A percentile compares a stretch with the other conserved stretches of the same genome.
Conservation (phyloP, 306 rosid species). For the Prunus campanulata region DNA sequence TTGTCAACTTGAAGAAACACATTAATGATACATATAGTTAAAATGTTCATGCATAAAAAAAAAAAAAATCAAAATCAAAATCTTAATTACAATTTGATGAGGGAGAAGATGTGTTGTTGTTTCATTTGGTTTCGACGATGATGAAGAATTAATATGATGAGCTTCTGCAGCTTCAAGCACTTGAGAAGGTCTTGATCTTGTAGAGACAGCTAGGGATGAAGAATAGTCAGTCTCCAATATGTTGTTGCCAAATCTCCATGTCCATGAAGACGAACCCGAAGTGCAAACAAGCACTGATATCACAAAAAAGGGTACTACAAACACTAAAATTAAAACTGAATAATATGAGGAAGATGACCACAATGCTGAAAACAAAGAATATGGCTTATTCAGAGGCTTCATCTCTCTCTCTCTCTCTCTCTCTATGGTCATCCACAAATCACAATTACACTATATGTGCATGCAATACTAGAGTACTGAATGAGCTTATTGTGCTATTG, state of each 20-base stretch:
- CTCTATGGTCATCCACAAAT: neutral
- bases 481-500: neutral
- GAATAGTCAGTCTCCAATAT: neutral
- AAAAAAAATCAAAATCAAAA: neutral
- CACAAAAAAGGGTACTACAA: slow-evolving; percentile 6
- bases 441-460: neutral
- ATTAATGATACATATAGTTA: neutral
- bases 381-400: slow-evolving; percentile 13
- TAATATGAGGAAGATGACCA: neutral
- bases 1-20: neutral
- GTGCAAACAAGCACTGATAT: slow-evolving; percentile 13
- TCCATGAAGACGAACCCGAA: slow-evolving; percentile 10
- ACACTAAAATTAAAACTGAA: slow-evolving; percentile 1
- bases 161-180: slow-evolving; percentile 9
- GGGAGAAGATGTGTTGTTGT: neutral
- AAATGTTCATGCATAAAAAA: neutral
- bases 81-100: neutral
- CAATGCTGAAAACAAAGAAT: slow-evolving; percentile 1
- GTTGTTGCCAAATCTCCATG: slow-evolving; percentile 10
- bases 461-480: neutral
- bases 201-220: neutral
- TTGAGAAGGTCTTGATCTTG: slow-evolving; percentile 3
- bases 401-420: neutral
- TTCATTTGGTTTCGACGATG: slow-evolving; percentile 13
- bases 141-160: slow-evolving; percentile 3